Conservation (phyloP, 2,329 filamentous ascomycete species). For the Fusarium sp. region DNA sequence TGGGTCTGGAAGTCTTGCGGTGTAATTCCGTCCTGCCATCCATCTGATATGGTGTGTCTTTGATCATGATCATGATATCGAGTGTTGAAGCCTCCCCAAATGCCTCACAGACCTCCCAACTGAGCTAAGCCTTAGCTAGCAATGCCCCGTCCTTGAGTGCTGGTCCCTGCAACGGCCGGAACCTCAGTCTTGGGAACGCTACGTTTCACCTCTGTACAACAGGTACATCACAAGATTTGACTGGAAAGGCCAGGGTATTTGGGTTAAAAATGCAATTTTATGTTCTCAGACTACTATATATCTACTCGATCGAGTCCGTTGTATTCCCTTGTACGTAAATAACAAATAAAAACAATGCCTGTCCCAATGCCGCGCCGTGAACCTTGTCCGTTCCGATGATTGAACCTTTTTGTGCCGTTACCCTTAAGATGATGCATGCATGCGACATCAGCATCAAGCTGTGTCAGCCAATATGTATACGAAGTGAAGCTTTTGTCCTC, state of each 20-base stretch:
- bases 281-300: conserved; percentile 24
- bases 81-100: conserved; percentile 5
- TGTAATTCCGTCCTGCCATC: conserved; percentile 28
- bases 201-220: conserved; percentile 23
- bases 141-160: background rate
- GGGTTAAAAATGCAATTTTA: conserved; percentile 21
- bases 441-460: conserved; percentile 47
- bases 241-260: background rate
- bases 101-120: conserved; percentile 15
- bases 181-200: conserved; percentile 2
- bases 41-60: background rate
- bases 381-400: conserved; percentile 39
- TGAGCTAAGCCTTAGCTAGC: conserved; percentile 12
- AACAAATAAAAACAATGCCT: conserved; percentile 28
- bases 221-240: conserved; percentile 8
- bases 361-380: conserved; percentile 39
- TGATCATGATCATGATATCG: background rate
- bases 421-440: conserved; percentile 47
- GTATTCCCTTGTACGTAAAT: conserved; percentile 18
- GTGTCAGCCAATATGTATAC: conserved; percentile 44
- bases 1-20: conserved; percentile 3
- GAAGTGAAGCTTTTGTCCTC: conserved; percentile 41
- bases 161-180: conserved; percentile 18
- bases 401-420: conserved; percentile 48
- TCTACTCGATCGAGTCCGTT: conserved; percentile 19